Conservation (phyloP, 2,329 filamentous ascomycete genomes). For the Venturia carpophila region DNA sequence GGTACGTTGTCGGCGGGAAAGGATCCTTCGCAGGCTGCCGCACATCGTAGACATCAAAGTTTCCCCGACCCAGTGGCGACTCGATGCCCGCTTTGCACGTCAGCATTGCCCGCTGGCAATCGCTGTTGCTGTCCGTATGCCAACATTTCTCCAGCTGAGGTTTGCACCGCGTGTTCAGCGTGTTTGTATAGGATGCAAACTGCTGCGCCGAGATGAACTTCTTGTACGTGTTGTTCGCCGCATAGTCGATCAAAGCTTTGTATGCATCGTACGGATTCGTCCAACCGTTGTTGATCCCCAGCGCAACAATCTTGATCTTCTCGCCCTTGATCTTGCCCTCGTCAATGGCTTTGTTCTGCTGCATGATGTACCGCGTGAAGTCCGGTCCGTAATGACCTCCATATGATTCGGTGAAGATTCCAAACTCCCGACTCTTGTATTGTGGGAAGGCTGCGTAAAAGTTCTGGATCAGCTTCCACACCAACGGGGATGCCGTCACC, state of each 20-base stretch:
- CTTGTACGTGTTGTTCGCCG: constrained; percentile 33
- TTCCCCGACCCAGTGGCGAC: constrained; percentile 25
- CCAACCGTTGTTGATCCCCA: constrained; percentile 52
- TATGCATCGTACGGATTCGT: constrained; percentile 42
- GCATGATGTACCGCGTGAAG: constrained; percentile 32
- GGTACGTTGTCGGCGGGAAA: constrained; percentile 37
- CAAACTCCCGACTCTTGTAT: constrained; percentile 28
- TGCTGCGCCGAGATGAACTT: constrained; percentile 33
- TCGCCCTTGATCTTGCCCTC: constrained; percentile 33
- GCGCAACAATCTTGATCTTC: constrained; percentile 41
- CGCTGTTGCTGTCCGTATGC: constrained; percentile 25
- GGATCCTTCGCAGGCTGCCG: constrained; percentile 32
- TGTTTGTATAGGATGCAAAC: constrained; percentile 27
- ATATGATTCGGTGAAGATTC: constrained; percentile 32
- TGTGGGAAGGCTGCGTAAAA: constrained; percentile 33
- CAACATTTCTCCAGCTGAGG: constrained; percentile 36
- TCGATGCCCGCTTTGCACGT: constrained; percentile 35
- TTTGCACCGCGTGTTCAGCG: constrained; percentile 32
- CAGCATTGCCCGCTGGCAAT: constrained; percentile 30
- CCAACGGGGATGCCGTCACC: constrained; percentile 39
- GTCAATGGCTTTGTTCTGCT: constrained; percentile 31
- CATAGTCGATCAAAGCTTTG: constrained; percentile 30
- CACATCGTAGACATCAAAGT: constrained; percentile 44
- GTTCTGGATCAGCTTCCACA: constrained; percentile 52
- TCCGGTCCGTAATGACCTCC: constrained; percentile 31